phyloP scores from a whole-genome alignment of 208 protist genomes.

The Herpetomonas samuelpessoai region DNA sequence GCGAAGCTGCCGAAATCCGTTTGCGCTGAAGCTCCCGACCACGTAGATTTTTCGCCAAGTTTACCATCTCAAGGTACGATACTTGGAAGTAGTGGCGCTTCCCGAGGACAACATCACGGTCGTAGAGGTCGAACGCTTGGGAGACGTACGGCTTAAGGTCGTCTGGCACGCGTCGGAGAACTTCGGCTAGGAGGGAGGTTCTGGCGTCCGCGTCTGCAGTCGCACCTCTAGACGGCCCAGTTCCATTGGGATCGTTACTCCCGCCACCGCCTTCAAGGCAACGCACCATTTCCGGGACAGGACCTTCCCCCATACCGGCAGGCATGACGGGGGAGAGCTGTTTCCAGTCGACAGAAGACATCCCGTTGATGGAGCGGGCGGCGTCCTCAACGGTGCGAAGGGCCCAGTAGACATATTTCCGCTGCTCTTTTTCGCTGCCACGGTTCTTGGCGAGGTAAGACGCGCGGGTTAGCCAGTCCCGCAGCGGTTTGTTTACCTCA shows the following conservation, averaged over 20 bases:
- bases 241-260: background rate
- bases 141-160: conserved; percentile 54
- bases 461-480: conserved; percentile 65
- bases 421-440: conserved; percentile 24
- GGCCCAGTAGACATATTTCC: conserved; percentile 68
- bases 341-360: conserved; percentile 43
- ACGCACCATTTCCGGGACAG: background rate
- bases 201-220: conserved; percentile 10
- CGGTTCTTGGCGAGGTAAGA: conserved; percentile 53
- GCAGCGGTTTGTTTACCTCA: conserved; percentile 32
- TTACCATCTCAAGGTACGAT: conserved; percentile 67
- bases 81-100: conserved; percentile 52
- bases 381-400: conserved; percentile 56
- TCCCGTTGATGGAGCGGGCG: conserved; percentile 21
- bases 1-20: background rate
- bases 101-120: conserved; percentile 50
- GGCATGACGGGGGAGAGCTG: conserved; percentile 68
- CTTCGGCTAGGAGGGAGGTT: conserved; percentile 35
- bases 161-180: conserved; percentile 37
- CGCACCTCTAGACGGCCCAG: background rate
- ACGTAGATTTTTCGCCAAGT: conserved; percentile 53
- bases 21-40: conserved; percentile 1
- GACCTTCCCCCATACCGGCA: conserved; percentile 7
- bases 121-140: conserved; percentile 60
- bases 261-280: background rate